Base-by-base conservation (phyloP, 1,284 basidiomycete genomes). In the Sanghuangporus sanghuang region DNA sequence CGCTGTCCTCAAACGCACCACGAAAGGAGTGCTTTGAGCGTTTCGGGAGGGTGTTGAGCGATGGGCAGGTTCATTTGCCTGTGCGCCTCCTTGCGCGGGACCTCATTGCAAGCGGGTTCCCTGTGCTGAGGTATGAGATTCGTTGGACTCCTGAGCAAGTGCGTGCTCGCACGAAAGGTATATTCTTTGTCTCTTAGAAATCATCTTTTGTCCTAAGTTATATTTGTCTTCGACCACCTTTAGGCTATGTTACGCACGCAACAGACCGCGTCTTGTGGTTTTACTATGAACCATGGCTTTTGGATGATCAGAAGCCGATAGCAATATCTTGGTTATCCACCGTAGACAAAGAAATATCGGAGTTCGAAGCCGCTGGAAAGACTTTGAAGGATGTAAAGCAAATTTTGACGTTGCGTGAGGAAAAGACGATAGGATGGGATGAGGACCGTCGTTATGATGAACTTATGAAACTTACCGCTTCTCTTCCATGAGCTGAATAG, bases 31-130 rank as follows among this genome's bases (percentile, higher is more conserved):
- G 79, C 32, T 70, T 74, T 66, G 76, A 72, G 67, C 68, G 80
- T 21, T 84, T 83, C 67, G 90, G 89, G 0, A 78, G 84, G 63
- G 81, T 89, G 12, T 71, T 89, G 67, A 84, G 85, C 65, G 82
- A 84, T 53, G 85, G 80, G 6, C 89, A 92, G 71, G 89, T 92
- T 2, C 80, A 92, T 70, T 69, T 91, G 0, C 89, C 89, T 0
- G 81, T 86, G 46, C 76, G 88, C 55, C 64, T 91, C 50, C 77
- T 93, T 18, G 78, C 79, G 36, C 75, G 83, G 65, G 89, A 92
- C 69, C 74, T 91, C 67, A 71, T 78, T 12, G 70, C 74, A 5
- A 77, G 77, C 4, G 80, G 77, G 0, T 88, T 86, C 70, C 88
- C 89, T 0, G 79, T 88, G 0, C 72, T 89, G 63, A 77, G 89